Conservation (phyloP, 73 alveolate genomes). For the Blepharisma japonicum region DNA sequence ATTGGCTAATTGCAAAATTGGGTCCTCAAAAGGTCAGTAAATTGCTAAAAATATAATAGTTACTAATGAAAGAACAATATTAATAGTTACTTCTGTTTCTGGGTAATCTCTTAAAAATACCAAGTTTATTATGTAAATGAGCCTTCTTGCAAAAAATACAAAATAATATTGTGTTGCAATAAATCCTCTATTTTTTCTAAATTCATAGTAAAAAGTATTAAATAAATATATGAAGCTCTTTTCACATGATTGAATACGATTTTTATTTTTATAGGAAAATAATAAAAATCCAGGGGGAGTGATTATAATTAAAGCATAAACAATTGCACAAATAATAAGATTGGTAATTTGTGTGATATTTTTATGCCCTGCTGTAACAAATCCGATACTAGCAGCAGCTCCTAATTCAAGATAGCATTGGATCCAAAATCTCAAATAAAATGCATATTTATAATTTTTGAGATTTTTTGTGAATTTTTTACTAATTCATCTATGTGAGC, state of each 20-base stretch:
- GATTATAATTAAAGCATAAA: not conserved
- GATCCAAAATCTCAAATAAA: conserved; percentile 11
- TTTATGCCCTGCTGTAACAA: not conserved
- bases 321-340: not conserved
- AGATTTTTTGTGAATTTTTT: not conserved
- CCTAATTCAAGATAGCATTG: not conserved
- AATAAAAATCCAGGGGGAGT: not conserved
- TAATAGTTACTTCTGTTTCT: not conserved
- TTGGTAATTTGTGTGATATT: not conserved
- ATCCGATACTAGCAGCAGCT: conserved; percentile 11
- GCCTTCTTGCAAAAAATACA: not conserved
- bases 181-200: conserved; percentile 14
- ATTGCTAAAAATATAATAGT: not conserved
- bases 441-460: not conserved
- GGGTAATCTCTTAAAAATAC: conserved; percentile 14
- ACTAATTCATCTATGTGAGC: too few relatives aligned
- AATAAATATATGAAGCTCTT: not conserved
- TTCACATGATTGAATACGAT: not conserved
- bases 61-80: not conserved
- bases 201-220: conserved; percentile 4
- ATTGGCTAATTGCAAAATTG: not conserved
- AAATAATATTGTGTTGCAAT: conserved; percentile 8
- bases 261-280: not conserved
- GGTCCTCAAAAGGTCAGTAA: conserved; percentile 4
- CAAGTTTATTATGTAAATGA: not conserved